Evolutionary conservation across 2,329 filamentous ascomycete species (phyloP), one percentile per base, ranked within the genome.

Genomic region (Fusarium avenaceum): DNA sequence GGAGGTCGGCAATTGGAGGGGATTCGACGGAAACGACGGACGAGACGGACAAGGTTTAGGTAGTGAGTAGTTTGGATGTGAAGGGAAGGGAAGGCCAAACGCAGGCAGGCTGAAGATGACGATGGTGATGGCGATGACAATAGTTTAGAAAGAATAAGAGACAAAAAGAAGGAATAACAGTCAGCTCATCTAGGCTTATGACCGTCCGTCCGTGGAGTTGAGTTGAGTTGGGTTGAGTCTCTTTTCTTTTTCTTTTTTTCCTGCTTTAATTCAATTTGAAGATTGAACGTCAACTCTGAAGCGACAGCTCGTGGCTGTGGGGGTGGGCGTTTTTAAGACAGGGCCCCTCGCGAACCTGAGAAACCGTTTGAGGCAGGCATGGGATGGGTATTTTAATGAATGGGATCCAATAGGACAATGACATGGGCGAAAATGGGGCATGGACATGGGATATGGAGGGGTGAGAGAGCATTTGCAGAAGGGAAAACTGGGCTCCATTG

Each of bases 21-120:
- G 56, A 62, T 70, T 69, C 59, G 71, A 73, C 71, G 71, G 71
- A 73, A 73, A 73, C 71, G 71, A 73, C 71, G 70, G 67, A 59
- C 57, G 30, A 32, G 55, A 45, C 61, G 59, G 66, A 69, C 67
- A 73, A 72, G 70, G 70, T 74, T 74, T 70, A 65, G 24, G 24
- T 24, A 24, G 24, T 7, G 7, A 24, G 24, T 24, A 24, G 61
- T 59, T 59, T 57, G 35, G 50, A 58, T 32, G 42, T 61, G 24
- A 59, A 57, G 32, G 46, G 35, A 38, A 38, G 17, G 17, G 17
- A n/a, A 54, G 62, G 43, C 49, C 63, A 60, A 64, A 35, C 56
- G 52, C 52, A 66, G 45, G 53, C 42, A 66, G 45, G 53, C 42
- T 39, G 40, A 62, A 42, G 52, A 57, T 62, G 52, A 52, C 59